Conservation (phyloP, 2,329 filamentous ascomycete species). For the Arachnopeziza araneosa region DNA sequence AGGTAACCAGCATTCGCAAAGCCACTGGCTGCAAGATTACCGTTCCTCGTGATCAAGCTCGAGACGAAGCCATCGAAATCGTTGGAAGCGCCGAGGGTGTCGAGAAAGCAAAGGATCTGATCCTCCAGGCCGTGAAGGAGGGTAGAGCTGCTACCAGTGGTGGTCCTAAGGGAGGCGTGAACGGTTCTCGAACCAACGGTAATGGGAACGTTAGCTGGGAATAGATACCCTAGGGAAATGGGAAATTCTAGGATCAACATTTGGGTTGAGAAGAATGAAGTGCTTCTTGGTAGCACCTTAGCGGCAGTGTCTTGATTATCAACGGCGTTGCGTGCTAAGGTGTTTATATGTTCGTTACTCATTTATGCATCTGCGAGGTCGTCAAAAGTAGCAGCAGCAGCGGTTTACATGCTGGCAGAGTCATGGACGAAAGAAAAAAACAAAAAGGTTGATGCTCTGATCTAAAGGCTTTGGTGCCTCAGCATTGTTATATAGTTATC, state of each 20-base stretch:
- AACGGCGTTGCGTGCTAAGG: not conserved
- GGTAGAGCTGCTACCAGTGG: conserved; percentile 31
- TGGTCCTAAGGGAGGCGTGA: not conserved
- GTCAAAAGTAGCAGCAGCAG: not conserved
- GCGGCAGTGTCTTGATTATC: not conserved
- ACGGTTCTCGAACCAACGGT: not conserved
- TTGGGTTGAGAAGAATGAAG: not conserved
- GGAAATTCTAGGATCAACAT: not conserved
- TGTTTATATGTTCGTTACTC: not conserved
- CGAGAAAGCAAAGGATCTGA: conserved; percentile 82
- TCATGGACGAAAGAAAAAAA: not conserved
- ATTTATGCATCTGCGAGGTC: not conserved
- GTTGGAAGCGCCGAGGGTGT: conserved; percentile 72
- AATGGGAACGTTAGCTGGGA: not conserved
- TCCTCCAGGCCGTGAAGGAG: conserved; percentile 73
- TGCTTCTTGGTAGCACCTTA: not conserved
- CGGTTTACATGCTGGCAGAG: not conserved
- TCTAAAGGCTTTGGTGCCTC: not conserved
- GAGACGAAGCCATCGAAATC: conserved; percentile 83
- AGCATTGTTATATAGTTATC: not conserved
- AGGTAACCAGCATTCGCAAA: conserved; percentile 89
- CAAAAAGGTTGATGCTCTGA: not conserved
- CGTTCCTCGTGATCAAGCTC: conserved; percentile 74
- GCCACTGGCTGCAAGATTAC: conserved; percentile 92
- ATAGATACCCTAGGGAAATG: not conserved